A percentile compares a stretch with the other conserved stretches of the same genome.
Evolutionary conservation across 345 rosid genomes (phyloP).

Genomic region (Eucalyptus cloeziana): DNA sequence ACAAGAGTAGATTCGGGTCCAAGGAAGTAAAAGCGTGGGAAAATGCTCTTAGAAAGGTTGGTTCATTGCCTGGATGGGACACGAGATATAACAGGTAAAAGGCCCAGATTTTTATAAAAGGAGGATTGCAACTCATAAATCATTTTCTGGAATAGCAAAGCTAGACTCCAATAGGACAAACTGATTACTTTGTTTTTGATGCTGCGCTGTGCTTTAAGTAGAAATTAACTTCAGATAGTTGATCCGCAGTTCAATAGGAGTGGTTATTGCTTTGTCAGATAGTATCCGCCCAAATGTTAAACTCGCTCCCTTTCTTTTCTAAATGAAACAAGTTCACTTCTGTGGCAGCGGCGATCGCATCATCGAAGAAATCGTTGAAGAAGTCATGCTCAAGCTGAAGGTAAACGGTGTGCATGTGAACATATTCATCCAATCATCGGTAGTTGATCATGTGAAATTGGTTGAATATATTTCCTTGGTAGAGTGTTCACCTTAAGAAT

Average conservation of each 20-base stretch:
- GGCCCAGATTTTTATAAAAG: too few species aligned
- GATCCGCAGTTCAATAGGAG: too few species aligned
- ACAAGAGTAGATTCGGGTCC: rapidly evolving
- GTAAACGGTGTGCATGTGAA: neutral
- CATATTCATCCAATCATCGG: too few species aligned
- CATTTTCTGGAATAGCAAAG: neutral
- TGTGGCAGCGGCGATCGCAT: rapidly evolving
- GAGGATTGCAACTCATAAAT: neutral
- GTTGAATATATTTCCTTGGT: too few species aligned
- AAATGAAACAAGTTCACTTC: neutral
- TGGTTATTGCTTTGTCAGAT: too few species aligned
- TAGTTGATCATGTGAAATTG: too few species aligned
- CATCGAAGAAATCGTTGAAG: rapidly evolving
- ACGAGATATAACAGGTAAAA: rapidly evolving
- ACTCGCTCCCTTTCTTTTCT: neutral
- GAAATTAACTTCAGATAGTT: neutral
- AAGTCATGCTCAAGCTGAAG: neutral
- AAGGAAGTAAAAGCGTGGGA: rapidly evolving
- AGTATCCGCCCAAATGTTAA: neutral
- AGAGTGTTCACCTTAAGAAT: too few species aligned
- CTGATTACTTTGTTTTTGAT: too few species aligned
- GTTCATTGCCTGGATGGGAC: neutral
- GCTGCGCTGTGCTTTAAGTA: neutral
- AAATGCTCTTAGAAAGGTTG: rapidly evolving
- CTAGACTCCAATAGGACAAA: neutral